phyloP scores from a whole-genome alignment of 2,329 filamentous ascomycete species.

The Alternaria sp. region DNA sequence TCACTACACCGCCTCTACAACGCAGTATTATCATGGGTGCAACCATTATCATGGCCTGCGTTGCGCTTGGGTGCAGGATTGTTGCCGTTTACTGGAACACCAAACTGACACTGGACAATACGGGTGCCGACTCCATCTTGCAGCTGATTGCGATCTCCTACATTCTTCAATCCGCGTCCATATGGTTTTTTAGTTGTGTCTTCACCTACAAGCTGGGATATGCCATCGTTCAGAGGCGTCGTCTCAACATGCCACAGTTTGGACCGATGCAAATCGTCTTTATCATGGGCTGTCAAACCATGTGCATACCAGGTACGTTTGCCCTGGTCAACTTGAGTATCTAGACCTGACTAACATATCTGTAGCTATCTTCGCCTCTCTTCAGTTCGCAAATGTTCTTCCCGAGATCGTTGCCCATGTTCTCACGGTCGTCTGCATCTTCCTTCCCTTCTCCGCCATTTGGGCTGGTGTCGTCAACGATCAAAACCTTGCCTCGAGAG shows the following conservation, averaged over 20 bases:
- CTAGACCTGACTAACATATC: constrained; percentile 28
- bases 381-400: constrained; percentile 62
- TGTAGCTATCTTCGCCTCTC: constrained; percentile 66
- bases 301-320: constrained; percentile 67
- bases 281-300: constrained; percentile 72
- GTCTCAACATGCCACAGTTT: constrained; percentile 67
- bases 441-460: constrained; percentile 71
- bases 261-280: constrained; percentile 72
- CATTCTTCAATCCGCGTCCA: constrained; percentile 63
- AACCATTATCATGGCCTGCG: constrained; percentile 60
- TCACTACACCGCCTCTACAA: constrained; percentile 57
- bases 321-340: too few species aligned
- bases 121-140: constrained; percentile 35
- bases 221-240: constrained; percentile 64
- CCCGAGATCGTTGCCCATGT: constrained; percentile 65
- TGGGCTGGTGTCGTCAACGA: constrained; percentile 63
- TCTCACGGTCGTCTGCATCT: constrained; percentile 67
- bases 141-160: constrained; percentile 52
- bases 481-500: constrained; percentile 26
- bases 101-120: constrained; percentile 49
- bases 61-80: constrained; percentile 64
- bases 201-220: constrained; percentile 69
- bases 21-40: constrained; percentile 57
- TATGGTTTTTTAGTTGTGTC: constrained; percentile 69
- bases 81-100: constrained; percentile 61